Base-by-base conservation (phyloP, 352 stramenopile species). In the Phytophthora litchii region DNA sequence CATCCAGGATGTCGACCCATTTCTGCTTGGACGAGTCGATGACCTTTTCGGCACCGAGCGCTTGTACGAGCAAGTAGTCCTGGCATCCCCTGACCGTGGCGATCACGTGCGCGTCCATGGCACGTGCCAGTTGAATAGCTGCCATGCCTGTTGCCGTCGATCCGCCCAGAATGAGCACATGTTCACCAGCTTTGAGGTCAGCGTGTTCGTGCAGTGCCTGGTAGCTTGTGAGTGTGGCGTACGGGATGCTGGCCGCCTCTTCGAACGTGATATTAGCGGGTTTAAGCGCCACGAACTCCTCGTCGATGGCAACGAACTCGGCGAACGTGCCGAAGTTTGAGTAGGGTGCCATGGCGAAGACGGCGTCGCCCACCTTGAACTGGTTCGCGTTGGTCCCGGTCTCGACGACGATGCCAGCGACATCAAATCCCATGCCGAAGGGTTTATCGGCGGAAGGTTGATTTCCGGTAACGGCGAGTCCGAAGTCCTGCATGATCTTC, bases 341-440 rank as follows among this genome's bases (percentile, higher is more conserved):
- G 54, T 71, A 68, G 4, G 53, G 52, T 2, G 71, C 64, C 55
- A 77, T 78, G 10, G 81, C 80, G 60, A 89, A 92, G 35, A 95
- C 74, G 23, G 61, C 67, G 61, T 91, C 82, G 11, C 80, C 83
- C 8, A 83, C 69, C 31, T 78, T 53, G 42, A 92, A 80, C 16
- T 61, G 62, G 27, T 63, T 60, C 3, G 83, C 74, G 9, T 74
- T 50, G 14, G 37, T 27, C 13, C 86, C 83, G 13, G 86, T 76
- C 52, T 86, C 60, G 7, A 81, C 65, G 35, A 95, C 64, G 2
- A 72, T 74, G 34, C 86, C 86, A 21, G 80, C 74, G 21, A 86
- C 76, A 51, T 95, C 86, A 27, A 91, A 66, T 9, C 82, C 86
- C 32, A 89, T 67, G 16, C 60, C 42, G 43, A 81, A 78, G 35